phyloP scores from a whole-genome alignment of 2,329 filamentous ascomycete genomes.

The Metarhizium brunneum region DNA sequence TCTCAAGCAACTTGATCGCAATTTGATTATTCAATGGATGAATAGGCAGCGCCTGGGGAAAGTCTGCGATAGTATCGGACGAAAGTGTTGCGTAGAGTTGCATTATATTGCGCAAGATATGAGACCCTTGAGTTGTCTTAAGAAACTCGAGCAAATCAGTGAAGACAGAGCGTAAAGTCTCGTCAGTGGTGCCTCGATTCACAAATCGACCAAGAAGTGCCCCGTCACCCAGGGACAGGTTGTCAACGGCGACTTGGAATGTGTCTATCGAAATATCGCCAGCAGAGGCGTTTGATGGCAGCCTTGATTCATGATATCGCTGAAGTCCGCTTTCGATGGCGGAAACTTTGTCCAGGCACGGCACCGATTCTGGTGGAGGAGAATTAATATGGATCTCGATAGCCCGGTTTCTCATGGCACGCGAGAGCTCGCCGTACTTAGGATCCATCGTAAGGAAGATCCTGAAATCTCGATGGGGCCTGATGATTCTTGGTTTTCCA shows the following conservation, averaged over 20 bases:
- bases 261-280: slow-evolving; percentile 15
- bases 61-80: slow-evolving; percentile 13
- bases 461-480: slow-evolving; percentile 77
- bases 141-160: slow-evolving; percentile 20
- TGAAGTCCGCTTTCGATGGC: slow-evolving; percentile 40
- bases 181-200: slow-evolving; percentile 9
- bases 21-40: slow-evolving; percentile 51
- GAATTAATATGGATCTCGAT: slow-evolving; percentile 74
- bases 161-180: slow-evolving; percentile 9
- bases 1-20: slow-evolving; percentile 36
- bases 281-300: slow-evolving; percentile 18
- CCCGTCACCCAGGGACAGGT: slow-evolving; percentile 38
- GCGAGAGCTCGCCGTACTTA: slow-evolving; percentile 82
- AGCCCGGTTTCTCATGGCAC: slow-evolving; percentile 93
- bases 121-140: slow-evolving; percentile 21
- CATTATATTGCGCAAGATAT: slow-evolving; percentile 22
- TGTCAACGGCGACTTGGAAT: slow-evolving; percentile 31
- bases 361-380: slow-evolving; percentile 21
- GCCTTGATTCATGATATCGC: slow-evolving; percentile 32
- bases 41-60: slow-evolving; percentile 38
- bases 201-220: slow-evolving; percentile 25
- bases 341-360: slow-evolving; percentile 30
- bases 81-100: slow-evolving; percentile 25
- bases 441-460: slow-evolving; percentile 93
- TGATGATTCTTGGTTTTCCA: slow-evolving; percentile 70